Base-by-base conservation (phyloP, 805 yeast genomes). In the Metschnikowia amazonensis region DNA sequence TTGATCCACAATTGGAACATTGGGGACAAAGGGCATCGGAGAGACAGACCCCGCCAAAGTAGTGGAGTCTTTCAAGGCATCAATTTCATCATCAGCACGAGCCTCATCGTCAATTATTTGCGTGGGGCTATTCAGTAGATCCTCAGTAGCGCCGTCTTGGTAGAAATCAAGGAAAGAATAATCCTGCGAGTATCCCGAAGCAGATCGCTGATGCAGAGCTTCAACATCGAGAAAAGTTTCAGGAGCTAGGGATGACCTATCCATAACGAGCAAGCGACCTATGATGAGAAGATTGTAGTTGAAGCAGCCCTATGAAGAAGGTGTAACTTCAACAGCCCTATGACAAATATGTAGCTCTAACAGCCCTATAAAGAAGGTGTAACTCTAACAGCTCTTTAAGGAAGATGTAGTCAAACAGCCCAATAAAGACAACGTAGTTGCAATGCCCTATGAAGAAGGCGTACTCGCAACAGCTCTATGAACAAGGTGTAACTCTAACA, bases 81-180 rank as follows among this genome's bases (percentile, higher is more conserved):
- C 36, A 2, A 14, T 25, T 16, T 30, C 35, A 17, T n/a, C 20
- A 11, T 23, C 24, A 7, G 33, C 28, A 23, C 6, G 16, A 2
- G 7, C 4, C 11, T 29, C 23, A 11, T 23, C 43, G 29, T 7
- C 4, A 5, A 17, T 17, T 31, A 11, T 17, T 11, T 25, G 28
- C 11, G 30, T 21, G 14, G 42, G 36, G 16, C 28, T 39, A 36
- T 25, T 39, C 36, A 30, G 29, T 8, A 17, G 13, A 34, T 40
- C 42, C 61, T 89, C 97, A 46, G 66, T 21, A 27, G 58, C 54
- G 16, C 61, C 67, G 16, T 41, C 46, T 20, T 56, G 69, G 45
- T 71, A 71, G 46, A 60, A 64, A 45, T 70, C 71, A 20, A 71
- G 56, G 14, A 71, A 46, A 13, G 74, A 69, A 49, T 65, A 69